Conservation (phyloP, 345 rosid species). For the Hypericum perforatum region DNA sequence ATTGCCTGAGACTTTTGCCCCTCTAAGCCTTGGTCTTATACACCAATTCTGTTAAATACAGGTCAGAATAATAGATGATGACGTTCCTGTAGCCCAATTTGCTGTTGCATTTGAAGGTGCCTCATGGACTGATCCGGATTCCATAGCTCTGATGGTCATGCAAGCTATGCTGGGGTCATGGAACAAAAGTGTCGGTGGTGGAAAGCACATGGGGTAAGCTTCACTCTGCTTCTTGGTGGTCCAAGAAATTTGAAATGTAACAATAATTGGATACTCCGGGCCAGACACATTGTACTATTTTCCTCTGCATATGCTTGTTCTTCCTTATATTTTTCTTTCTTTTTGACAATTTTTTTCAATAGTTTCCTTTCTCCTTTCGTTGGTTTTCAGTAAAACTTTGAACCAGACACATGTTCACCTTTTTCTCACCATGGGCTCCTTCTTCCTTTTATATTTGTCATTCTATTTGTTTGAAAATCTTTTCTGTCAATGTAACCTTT, state of each 20-base stretch:
- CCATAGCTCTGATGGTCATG: conserved; percentile 90
- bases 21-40: neutral
- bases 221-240: too few species aligned
- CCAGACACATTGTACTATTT: too few species aligned
- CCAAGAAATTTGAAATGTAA: too few species aligned
- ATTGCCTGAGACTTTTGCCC: neutral
- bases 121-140: conserved; percentile 98
- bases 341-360: too few species aligned
- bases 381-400: too few species aligned
- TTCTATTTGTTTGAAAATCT: neutral
- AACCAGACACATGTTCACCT: too few species aligned
- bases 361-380: too few species aligned
- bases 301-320: too few species aligned
- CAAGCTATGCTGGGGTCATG: conserved; percentile 98
- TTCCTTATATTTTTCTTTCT: too few species aligned
- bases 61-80: conserved; percentile 94
- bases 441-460: neutral
- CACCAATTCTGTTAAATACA: conserved; percentile 13
- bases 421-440: too few species aligned
- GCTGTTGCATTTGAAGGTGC: conserved; percentile 97
- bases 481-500: too few species aligned
- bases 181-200: conserved; percentile 78
- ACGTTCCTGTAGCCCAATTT: conserved; percentile 93
- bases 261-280: too few species aligned
- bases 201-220: conserved; percentile 98